Conservation (phyloP, 306 rosid species). For the Medicago lupulina region DNA sequence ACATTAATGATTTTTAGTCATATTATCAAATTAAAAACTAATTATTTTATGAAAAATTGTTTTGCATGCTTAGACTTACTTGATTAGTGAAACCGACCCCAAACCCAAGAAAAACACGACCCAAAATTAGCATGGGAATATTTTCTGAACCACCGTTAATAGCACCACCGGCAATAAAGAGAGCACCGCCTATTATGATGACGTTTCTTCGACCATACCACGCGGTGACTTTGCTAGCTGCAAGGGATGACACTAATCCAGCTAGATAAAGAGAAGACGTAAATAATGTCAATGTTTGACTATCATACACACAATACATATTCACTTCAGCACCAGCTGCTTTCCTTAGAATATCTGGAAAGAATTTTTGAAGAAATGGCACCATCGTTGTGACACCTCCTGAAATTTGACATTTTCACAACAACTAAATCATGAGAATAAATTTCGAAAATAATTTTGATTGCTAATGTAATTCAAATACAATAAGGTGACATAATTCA, state of each 20-base stretch:
- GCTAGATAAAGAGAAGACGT: slow-evolving; percentile 77
- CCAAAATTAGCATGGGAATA: slow-evolving; percentile 71
- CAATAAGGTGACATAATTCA: not conserved
- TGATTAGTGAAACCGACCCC: slow-evolving; percentile 83
- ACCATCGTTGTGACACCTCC: slow-evolving; percentile 79
- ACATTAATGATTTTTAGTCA: no score
- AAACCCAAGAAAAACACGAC: slow-evolving; percentile 73
- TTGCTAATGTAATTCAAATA: not conserved
- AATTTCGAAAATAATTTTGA: not conserved
- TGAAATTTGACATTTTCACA: slow-evolving; percentile 13
- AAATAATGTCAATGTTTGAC: slow-evolving; percentile 66
- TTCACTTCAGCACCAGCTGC: slow-evolving; percentile 42
- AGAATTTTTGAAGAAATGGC: slow-evolving; percentile 66
- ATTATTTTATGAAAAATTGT: no score
- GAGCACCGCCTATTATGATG: slow-evolving; percentile 66
- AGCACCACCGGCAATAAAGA: slow-evolving; percentile 62
- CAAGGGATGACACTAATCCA: slow-evolving; percentile 57
- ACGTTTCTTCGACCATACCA: slow-evolving; percentile 53
- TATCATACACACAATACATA: slow-evolving; percentile 68
- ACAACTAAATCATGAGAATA: not conserved
- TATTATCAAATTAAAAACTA: no score
- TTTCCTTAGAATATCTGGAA: slow-evolving; percentile 61
- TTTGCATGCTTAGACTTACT: slow-evolving; percentile 38
- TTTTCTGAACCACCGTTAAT: slow-evolving; percentile 69
- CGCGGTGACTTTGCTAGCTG: slow-evolving; percentile 60